These are phyloP conservation scores for Sporisorium sorghi DNA, from an alignment of 1,284 basidiomycete genomes.

Conservation along the genomic window DNA sequence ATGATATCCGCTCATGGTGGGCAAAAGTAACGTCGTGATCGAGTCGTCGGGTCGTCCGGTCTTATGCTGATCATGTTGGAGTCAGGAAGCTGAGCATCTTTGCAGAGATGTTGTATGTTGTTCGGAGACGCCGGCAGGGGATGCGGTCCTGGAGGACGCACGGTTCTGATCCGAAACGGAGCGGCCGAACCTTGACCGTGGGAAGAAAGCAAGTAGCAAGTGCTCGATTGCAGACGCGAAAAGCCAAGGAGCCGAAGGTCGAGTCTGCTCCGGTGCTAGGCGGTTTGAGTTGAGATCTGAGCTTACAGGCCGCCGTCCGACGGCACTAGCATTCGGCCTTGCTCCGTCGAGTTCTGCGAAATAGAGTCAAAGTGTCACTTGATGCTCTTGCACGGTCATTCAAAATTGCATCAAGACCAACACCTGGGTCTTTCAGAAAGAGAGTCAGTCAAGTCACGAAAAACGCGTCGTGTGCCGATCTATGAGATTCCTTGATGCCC, in stretches of 20 bases:
- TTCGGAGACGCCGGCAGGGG: too few relatives aligned
- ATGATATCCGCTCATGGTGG: slow-evolving; percentile 11
- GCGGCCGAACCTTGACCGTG: slow-evolving; percentile 1
- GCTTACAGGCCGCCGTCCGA: slow-evolving; percentile 9
- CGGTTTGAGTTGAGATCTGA: neutral
- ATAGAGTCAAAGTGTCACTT: neutral
- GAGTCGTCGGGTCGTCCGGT: neutral
- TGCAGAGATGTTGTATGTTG: too few relatives aligned
- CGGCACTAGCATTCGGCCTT: slow-evolving; percentile 8
- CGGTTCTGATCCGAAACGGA: neutral
- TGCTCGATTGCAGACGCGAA: neutral
- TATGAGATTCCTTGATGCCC: neutral
- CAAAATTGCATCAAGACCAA: slow-evolving; percentile 29
- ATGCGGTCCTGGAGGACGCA: neutral
- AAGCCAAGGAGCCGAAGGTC: slow-evolving; percentile 4
- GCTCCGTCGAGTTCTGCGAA: slow-evolving; percentile 8
- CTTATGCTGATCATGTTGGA: neutral
- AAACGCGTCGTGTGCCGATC: slow-evolving; percentile 40
- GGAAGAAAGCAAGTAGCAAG: slow-evolving; percentile 2
- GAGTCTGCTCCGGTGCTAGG: neutral
- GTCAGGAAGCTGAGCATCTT: neutral
- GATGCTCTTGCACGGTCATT: too few relatives aligned
- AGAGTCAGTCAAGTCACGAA: too few relatives aligned
- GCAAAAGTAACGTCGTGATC: neutral
- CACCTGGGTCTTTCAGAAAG: too few relatives aligned